These are phyloP conservation scores for Gastrodia elata DNA, from an alignment of 106 monocot species.

Conservation along the genomic window DNA sequence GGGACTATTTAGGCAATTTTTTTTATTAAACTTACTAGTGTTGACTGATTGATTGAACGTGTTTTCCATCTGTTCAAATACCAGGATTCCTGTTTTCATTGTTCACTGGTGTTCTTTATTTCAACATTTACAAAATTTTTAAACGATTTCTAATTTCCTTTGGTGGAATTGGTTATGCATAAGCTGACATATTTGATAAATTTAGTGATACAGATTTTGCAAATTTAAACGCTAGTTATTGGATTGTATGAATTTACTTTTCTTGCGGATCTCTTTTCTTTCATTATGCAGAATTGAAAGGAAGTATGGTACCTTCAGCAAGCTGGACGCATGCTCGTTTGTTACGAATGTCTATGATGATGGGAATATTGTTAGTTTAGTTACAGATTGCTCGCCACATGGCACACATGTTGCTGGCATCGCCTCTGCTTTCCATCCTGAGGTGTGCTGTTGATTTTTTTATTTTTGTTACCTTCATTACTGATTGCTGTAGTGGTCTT, in stretches of 20 bases:
- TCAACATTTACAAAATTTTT: not conserved
- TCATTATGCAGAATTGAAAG: constrained; percentile 59
- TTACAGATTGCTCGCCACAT: constrained; percentile 97
- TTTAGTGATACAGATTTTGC: not conserved
- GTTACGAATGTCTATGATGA: constrained; percentile 89
- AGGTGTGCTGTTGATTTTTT: constrained; percentile 32
- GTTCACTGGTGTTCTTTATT: not conserved
- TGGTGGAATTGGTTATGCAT: not conserved
- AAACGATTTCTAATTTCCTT: not conserved
- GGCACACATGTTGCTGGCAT: constrained; percentile 99
- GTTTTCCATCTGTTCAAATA: not conserved
- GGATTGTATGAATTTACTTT: not conserved
- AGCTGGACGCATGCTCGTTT: constrained; percentile 89
- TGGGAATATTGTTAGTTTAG: constrained; percentile 91
- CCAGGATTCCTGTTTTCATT: not conserved
- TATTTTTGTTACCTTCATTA: constrained; percentile 1
- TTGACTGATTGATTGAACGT: not conserved
- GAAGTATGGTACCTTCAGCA: constrained; percentile 90
- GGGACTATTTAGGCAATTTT: too few species aligned
- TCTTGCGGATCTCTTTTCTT: not conserved
- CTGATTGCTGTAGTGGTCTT: constrained; percentile 1
- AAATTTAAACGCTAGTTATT: not conserved
- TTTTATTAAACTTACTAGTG: not conserved
- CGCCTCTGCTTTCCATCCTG: constrained; percentile 72
- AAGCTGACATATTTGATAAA: not conserved